These are phyloP conservation scores for Leccinum uliginosum DNA, from an alignment of 768 basidiomycete species.

Conservation along the genomic window DNA sequence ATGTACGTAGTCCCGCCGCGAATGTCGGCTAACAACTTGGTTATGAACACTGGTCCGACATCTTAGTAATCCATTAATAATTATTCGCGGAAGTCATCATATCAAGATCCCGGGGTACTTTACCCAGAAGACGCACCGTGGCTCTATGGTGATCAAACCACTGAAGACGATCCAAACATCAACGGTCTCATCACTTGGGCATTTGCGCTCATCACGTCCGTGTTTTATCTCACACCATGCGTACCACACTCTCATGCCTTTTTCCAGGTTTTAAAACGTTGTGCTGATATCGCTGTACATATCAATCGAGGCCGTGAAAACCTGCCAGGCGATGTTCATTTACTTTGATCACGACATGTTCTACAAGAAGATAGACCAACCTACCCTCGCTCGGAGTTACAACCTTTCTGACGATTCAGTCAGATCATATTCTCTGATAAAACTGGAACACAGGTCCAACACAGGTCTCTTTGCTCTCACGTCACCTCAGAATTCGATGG, in stretches of 20 bases:
- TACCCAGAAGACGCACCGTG: conserved; percentile 72
- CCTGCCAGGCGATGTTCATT: conserved; percentile 89
- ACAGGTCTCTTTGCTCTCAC: conserved; percentile 47
- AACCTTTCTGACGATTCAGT: conserved; percentile 96
- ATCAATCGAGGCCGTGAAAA: conserved; percentile 92
- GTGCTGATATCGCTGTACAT: conserved; percentile 98
- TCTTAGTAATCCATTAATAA: neutral
- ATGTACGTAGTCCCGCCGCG: neutral
- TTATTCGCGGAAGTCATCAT: too few relatives aligned
- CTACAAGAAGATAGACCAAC: conserved; percentile 68
- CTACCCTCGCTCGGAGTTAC: conserved; percentile 87
- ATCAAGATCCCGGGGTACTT: too few relatives aligned
- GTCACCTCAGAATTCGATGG: conserved; percentile 70
- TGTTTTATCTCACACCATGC: conserved; percentile 3
- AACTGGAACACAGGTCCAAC: conserved; percentile 95
- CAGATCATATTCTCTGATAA: conserved; percentile 99
- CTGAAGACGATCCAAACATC: conserved; percentile 77
- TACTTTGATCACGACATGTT: conserved; percentile 90
- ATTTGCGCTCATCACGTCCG: conserved; percentile 84
- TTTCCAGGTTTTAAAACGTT: conserved; percentile 86
- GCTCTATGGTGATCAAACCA: conserved; percentile 61
- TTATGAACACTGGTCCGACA: neutral
- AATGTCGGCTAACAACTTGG: neutral
- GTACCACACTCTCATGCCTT: conserved; percentile 1
- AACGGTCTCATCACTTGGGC: conserved; percentile 92